phyloP scores from a whole-genome alignment of 495 filamentous ascomycete species.

The Xylaria venustula region DNA sequence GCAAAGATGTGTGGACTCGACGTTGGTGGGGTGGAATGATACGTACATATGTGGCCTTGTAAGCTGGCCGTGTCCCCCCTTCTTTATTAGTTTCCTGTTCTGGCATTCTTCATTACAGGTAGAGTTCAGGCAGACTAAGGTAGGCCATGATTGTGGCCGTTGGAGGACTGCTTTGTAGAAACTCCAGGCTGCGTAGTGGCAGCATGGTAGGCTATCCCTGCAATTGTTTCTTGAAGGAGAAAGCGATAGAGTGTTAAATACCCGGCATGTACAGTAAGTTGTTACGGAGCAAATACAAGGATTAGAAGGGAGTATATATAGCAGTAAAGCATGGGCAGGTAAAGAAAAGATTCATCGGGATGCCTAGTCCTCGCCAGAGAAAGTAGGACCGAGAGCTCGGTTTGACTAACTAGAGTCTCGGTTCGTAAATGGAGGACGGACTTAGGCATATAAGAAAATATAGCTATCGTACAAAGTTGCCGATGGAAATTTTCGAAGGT shows the following conservation, averaged over 20 bases:
- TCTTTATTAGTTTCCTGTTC: slow-evolving; percentile 9
- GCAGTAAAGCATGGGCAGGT: no score
- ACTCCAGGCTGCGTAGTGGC: neutral
- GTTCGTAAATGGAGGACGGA: no score
- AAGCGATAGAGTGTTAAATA: neutral
- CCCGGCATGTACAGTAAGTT: no score
- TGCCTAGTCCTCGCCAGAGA: no score
- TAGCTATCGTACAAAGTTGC: no score
- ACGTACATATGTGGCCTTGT: neutral
- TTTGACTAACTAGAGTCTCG: no score
- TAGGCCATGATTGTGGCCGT: neutral
- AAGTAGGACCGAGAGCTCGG: no score
- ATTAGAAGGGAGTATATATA: no score
- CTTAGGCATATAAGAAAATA: no score
- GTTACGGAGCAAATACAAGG: no score
- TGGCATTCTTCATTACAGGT: neutral
- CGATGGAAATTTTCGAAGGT: no score
- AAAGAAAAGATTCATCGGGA: no score
- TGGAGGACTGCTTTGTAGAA: neutral
- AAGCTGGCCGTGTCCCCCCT: neutral
- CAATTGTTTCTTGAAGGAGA: neutral
- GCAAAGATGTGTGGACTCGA: neutral
- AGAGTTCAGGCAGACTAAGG: neutral
- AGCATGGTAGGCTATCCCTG: neutral
- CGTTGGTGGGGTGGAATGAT: neutral